Conservation (phyloP, 768 basidiomycete species). For the Panaeolus papilionaceus region DNA sequence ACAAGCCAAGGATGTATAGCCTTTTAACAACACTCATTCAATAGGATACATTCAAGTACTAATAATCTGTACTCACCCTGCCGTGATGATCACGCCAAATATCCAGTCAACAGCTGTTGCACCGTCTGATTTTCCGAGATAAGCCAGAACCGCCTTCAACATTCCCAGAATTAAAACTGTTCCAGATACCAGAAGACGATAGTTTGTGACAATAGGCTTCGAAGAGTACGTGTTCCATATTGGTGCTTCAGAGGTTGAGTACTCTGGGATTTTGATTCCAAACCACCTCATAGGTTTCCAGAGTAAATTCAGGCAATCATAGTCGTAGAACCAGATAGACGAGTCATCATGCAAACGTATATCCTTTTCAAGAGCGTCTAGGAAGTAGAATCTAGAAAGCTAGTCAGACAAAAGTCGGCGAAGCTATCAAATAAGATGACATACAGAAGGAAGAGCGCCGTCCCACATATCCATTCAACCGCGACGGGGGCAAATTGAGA, state of each 20-base stretch:
- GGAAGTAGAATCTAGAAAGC: background rate
- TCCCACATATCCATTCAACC: background rate
- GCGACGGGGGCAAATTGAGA: background rate
- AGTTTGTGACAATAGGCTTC: background rate
- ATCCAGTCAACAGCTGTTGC: constrained; percentile 22
- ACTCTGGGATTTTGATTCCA: background rate
- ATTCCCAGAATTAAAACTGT: constrained; percentile 17
- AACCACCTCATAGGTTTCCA: background rate
- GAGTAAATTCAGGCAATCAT: background rate
- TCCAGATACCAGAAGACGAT: constrained; percentile 21
- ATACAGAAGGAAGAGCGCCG: background rate
- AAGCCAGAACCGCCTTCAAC: constrained; percentile 18
- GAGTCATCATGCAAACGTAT: background rate
- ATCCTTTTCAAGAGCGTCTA: background rate
- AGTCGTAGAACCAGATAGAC: background rate
- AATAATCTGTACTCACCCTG: constrained; percentile 8
- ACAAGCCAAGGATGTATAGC: constrained; percentile 15
- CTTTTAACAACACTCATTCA: background rate
- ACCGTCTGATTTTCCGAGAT: constrained; percentile 14
- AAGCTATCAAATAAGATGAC: background rate
- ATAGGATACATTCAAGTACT: background rate
- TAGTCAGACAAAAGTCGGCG: background rate
- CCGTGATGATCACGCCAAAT: constrained; percentile 18
- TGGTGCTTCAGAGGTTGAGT: background rate
- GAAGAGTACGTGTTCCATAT: background rate